Evolutionary conservation across 805 yeast species (phyloP).

Genomic region (Ogataea henricii): DNA sequence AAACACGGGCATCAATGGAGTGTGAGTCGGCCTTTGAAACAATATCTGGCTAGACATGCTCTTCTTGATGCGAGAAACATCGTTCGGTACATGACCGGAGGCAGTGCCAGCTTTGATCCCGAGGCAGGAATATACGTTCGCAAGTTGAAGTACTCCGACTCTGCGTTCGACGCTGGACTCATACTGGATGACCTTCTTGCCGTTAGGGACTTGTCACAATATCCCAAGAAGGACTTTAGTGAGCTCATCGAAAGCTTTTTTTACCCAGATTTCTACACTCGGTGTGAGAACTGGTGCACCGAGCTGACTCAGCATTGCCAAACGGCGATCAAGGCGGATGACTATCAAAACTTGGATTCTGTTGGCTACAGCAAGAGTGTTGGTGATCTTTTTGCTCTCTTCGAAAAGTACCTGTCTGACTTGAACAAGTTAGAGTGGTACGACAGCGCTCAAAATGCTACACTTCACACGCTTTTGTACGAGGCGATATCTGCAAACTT

Average conservation of each 20-base stretch:
- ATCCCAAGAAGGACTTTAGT: constrained; percentile 11
- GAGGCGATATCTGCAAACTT: constrained; percentile 13
- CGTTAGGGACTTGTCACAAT: constrained; percentile 13
- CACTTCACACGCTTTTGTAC: constrained; percentile 14
- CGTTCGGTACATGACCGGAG: constrained; percentile 14
- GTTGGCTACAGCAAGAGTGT: constrained; percentile 21
- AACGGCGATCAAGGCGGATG: constrained; percentile 12
- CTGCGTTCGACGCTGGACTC: constrained; percentile 2
- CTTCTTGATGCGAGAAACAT: constrained; percentile 15
- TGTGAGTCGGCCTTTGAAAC: constrained; percentile 10
- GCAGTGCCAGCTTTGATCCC: constrained; percentile 8
- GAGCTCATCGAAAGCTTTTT: constrained; percentile 9
- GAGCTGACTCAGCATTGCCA: constrained; percentile 10
- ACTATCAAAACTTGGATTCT: constrained; percentile 12
- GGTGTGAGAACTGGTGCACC: constrained; percentile 18
- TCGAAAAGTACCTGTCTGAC: constrained; percentile 13
- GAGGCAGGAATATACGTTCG: constrained; percentile 10
- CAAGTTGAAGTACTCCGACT: constrained; percentile 1
- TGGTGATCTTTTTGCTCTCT: constrained; percentile 13
- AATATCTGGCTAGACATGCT: constrained; percentile 16
- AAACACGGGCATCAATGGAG: constrained; percentile 14
- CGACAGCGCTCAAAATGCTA: constrained; percentile 14
- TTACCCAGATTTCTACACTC: constrained; percentile 19
- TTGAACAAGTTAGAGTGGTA: constrained; percentile 13
- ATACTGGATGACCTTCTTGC: constrained; percentile 14